Evolutionary conservation across 495 filamentous ascomycete species (phyloP), one percentile per base, ranked within the genome.

Genomic region (Lasiosphaeria miniovina): DNA sequence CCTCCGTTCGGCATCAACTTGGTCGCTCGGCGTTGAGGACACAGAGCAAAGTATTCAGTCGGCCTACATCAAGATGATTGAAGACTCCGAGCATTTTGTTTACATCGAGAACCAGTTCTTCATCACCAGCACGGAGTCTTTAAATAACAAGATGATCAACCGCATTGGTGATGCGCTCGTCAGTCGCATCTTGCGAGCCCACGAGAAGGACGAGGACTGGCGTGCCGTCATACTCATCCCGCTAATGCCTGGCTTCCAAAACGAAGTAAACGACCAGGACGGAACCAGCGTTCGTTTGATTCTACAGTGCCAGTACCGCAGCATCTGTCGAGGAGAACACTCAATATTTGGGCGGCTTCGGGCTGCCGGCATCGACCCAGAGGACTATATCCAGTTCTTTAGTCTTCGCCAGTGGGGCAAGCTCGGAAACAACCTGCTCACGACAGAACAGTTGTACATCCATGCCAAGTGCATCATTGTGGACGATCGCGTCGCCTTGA

Each of bases 81-180:
- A 94, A 66, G 84, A 91, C 55, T 96, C 91, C 8, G 92, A 99
- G 51, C 94, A 98, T 66, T 96, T 98, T 61, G 90, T 99, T 58
- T 98, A 99, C 71, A 96, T 99, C 61, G 94, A 99, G 68, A 99
- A 99, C 70, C 94, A 99, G 71, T 99, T 99, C 78, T 99, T 96
- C 76, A 90, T 99, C 76, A 94, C 87, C 56, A 96, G 90, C 57
- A 96, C 91, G 59, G 88, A 93, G 63, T 91, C 93, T 14, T 85
- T 96, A 57, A 90, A 89, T 41, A 88, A 85, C 49, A 89, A 86
- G 68, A 93, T 99, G 58, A 84, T 93, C 68, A 99, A 99, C 65
- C 80, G 84, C 60, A 96, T 99, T 65, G 93, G 95, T 32, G 94
- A 99, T 77, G 93, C 94, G 3, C 77, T 99, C 51, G 95, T 98